Conservation (phyloP, 116 monocot genomes). For the Posidonia oceanica region DNA sequence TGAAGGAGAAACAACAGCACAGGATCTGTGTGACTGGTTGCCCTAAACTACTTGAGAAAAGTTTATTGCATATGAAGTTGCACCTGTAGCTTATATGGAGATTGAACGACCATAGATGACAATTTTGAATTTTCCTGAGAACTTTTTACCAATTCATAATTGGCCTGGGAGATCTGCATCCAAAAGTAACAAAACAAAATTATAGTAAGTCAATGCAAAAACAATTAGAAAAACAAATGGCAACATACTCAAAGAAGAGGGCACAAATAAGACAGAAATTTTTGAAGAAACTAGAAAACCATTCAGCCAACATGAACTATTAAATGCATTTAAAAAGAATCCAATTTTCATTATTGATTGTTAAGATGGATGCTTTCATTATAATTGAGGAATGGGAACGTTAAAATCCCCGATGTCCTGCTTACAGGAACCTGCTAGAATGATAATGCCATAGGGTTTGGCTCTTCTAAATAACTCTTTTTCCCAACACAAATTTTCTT, state of each 20-base stretch:
- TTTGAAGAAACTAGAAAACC: too few relatives aligned
- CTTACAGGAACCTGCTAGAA: too few relatives aligned
- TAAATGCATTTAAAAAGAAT: too few relatives aligned
- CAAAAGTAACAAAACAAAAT: background rate
- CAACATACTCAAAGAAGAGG: too few relatives aligned
- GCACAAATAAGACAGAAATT: too few relatives aligned
- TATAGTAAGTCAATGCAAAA: background rate
- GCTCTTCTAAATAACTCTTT: too few relatives aligned
- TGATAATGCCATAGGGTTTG: too few relatives aligned
- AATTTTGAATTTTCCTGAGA: slow-evolving; percentile 10
- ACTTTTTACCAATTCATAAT: slow-evolving; percentile 6
- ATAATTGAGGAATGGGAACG: too few relatives aligned
- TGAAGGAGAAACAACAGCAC: background rate
- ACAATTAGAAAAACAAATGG: background rate
- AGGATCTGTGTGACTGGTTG: background rate
- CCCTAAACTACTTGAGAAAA: background rate
- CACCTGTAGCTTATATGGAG: slow-evolving; percentile 9
- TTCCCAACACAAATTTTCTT: too few relatives aligned
- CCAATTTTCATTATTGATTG: too few relatives aligned
- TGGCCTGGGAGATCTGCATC: slow-evolving; percentile 4
- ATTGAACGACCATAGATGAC: slow-evolving; percentile 7
- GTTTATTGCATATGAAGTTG: background rate
- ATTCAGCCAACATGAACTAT: too few relatives aligned
- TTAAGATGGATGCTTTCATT: background rate
- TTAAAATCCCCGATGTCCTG: too few relatives aligned